Evolutionary conservation across 75 land plant species (phyloP), one percentile per base, ranked within the genome.

Genomic region (Pseudotsuga menziesii): DNA sequence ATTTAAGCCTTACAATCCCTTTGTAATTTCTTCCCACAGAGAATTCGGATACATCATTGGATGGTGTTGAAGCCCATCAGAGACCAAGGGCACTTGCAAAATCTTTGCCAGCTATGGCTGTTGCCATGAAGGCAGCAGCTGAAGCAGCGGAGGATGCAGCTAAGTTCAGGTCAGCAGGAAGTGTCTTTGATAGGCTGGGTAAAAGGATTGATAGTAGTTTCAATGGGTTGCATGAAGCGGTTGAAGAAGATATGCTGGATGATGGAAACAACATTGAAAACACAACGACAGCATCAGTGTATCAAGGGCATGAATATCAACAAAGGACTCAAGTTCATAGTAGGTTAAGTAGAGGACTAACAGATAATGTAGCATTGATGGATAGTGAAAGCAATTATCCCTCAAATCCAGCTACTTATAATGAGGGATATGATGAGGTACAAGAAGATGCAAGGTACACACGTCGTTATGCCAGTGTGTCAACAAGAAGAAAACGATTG

Each of bases 91-190:
- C 83, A 29, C 57, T 41, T 67, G 61, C 76, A 63, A 79, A 77
- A 61, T 62, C 82, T 32, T 56, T 76, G 61, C 84, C 76, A 83
- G 74, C 85, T 5, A 73, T 88, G 77, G 81, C 87, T 62, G 78
- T 83, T 77, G 95, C 89, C 25, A 73, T 93, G 23, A 91, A 86
- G 73, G 91, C 91, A 79, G 93, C 89, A 12, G 88, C 91, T 16
- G 93, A 86, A 61, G 96, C 93, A 71, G 91, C 93, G 57, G 86
- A 91, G 71, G 96, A 93, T 79, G 91, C 82, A 16, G 36, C 36
- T 0, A 91, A 75, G 54, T 57, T 55, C 54, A 85, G 81, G 77
- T 56, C 59, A 23, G 63, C 80, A 15, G 83, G 84, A 64, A 91
- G 80, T 84, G 85, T 92, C 12, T 91, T 86, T 85, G 94, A 94